Evolutionary conservation across 1,284 basidiomycete genomes (phyloP), one percentile per base, ranked within the genome.

Genomic region (Schizopora paradoxa): DNA sequence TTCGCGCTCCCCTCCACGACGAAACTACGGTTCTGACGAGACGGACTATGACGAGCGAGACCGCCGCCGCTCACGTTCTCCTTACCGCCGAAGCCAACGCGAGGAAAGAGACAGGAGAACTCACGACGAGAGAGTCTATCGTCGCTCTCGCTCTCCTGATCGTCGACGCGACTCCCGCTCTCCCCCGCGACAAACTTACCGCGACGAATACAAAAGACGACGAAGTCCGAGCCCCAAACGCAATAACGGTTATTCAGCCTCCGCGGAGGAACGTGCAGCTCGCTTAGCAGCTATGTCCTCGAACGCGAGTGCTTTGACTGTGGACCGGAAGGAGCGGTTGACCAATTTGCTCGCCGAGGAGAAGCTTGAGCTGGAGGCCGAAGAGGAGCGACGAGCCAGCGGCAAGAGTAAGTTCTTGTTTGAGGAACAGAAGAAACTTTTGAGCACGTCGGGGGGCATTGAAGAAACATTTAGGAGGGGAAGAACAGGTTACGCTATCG

Each of bases 261-360:
- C 61, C 62, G 62, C 60, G 4, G 74, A 78, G 1, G 81, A 86
- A 44, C 86, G 91, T 25, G 82, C 82, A 2, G 86, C 88, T 18
- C 82, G 86, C 25, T 72, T 97, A 14, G 91, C 89, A 0, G 86
- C 89, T 7, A 96, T 97, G 93, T 68, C 82, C 21, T 63, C 74
- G 1, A 78, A 86, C 52, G 93, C 93, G 1, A 63, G 69, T 21
- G 61, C 66, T 13, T 72, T 92, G 69, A 72, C 74, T 29, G 59
- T 61, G 1, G 81, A 89, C 45, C 77, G 90, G n/a, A 76, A 82
- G 52, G 74, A 79, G 53, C 77, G 83, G 31, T 66, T 90, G 7
- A 68, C 75, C 2, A 65, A 64, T 8, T 61, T 88, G 43, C 64
- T 86, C 29, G 82, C 79, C 58, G 77, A 76, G 58, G 86, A 90